phyloP scores from a whole-genome alignment of 139 green algal genomes.

The Chlamydomonas sphaeroides region DNA sequence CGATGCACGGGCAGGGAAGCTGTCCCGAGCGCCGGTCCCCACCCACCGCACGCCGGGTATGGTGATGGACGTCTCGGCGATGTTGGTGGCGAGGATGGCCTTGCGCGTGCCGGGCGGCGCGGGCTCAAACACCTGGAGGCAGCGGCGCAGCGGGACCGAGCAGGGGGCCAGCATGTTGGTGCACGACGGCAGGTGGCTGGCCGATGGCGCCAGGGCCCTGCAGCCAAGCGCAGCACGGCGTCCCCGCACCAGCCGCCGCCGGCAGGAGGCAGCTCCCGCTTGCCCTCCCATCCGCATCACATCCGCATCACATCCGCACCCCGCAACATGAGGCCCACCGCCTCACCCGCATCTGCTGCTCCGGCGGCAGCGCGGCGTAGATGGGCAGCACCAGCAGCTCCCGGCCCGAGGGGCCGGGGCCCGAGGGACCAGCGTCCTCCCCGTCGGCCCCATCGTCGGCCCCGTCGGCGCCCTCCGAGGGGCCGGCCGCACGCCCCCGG shows the following conservation, averaged over 20 bases:
- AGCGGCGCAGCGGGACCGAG: too few relatives aligned
- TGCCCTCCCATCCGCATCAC: too few relatives aligned
- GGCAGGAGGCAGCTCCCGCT: too few relatives aligned
- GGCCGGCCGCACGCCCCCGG: too few relatives aligned
- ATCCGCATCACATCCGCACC: too few relatives aligned
- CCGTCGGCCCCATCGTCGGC: conserved; percentile 1
- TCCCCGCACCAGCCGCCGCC: background rate
- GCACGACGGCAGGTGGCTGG: too few relatives aligned
- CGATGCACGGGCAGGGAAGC: too few relatives aligned
- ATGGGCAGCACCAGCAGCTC: conserved; percentile 74
- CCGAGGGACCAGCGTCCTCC: background rate
- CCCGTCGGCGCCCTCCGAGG: conserved; percentile 5
- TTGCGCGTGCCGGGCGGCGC: conserved; percentile 74
- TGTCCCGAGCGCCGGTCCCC: too few relatives aligned
- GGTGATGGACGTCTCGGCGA: conserved; percentile 94
- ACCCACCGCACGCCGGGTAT: conserved; percentile 77
- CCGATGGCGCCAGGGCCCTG: too few relatives aligned
- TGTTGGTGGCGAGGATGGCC: conserved; percentile 93
- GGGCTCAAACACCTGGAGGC: conserved; percentile 76
- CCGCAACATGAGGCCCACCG: too few relatives aligned
- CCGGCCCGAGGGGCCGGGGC: background rate
- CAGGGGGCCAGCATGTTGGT: too few relatives aligned
- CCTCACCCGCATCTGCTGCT: conserved; percentile 82
- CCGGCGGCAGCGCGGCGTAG: conserved; percentile 84
- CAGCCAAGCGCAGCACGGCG: too few relatives aligned